Conservation (phyloP, 371 early-diverging fungal species). For the Lichtheimia ramosa region DNA sequence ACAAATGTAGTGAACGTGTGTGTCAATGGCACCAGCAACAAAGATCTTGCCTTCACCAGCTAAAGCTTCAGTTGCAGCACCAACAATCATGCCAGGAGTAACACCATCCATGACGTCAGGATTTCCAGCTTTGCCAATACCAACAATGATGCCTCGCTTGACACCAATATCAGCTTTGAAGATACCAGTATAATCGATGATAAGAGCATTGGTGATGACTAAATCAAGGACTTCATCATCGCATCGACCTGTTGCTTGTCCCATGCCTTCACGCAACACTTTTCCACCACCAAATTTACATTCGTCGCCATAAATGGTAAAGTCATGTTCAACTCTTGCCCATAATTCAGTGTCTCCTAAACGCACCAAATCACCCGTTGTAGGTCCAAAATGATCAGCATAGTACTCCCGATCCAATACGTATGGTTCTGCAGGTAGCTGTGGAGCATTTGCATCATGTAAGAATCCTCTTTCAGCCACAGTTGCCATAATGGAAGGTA, state of each 20-base stretch:
- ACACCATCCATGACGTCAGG: conserved; percentile 94
- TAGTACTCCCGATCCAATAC: conserved; percentile 77
- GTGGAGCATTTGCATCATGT: conserved; percentile 57
- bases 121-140: conserved; percentile 96
- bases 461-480: conserved; percentile 54
- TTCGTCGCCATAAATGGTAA: conserved; percentile 90
- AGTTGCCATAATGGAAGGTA: conserved; percentile 46
- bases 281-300: conserved; percentile 86
- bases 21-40: conserved; percentile 91
- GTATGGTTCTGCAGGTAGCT: conserved; percentile 37
- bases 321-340: conserved; percentile 88
- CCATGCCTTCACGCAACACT: conserved; percentile 93
- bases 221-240: conserved; percentile 80
- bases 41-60: conserved; percentile 90
- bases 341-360: conserved; percentile 84
- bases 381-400: conserved; percentile 90
- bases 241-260: conserved; percentile 66
- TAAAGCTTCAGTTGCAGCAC: conserved; percentile 86
- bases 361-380: conserved; percentile 84
- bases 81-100: conserved; percentile 84
- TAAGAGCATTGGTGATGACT: conserved; percentile 90
- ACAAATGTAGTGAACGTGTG: conserved; percentile 92
- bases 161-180: conserved; percentile 97
- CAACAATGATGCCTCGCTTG: conserved; percentile 77
- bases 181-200: conserved; percentile 92